Base-by-base conservation (phyloP, 1,284 basidiomycete genomes). In the Chalciporus sp. region DNA sequence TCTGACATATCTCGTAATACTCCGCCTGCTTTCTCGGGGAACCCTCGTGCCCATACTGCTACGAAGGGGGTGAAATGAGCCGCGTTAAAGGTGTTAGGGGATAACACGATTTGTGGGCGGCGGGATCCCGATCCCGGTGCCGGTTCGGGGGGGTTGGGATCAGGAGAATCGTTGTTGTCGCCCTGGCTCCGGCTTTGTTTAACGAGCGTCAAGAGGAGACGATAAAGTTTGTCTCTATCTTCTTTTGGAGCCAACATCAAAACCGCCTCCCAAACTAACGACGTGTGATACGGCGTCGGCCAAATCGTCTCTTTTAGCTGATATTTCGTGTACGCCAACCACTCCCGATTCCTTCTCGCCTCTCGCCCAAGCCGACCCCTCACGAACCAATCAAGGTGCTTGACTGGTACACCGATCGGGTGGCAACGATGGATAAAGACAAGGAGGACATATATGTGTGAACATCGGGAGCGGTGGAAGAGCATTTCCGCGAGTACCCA, bases 401-500 rank as follows among this genome's bases (percentile, higher is more conserved):
- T 61, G 3, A 53, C 52, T 0, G 77, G 77, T 6, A 77, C 61
- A 11, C 72, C 74, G 29, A 72, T 61, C 10, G 57, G 47, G 42
- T 71, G 60, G 55, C 76, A 79, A 43, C 70, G 65, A 5, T 65
- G 63, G 26, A 55, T 53, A 55, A 74, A 78, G 1, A 62, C 49
- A 20, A 56, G 39, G 47, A 71, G 61, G 16, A 66, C 52, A 4
- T 55, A 58, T 8, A 42, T 42, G 27, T 46, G 50, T 43, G 73
- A 59, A 3, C 51, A 53, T 14, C 60, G 59, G 0, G 57, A 56
- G 43, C 61, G 62, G 52, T 72, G 65, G 53, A 70, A 61, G 2
- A 71, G 65, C 69, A 78, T 72, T 52, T 77, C 71, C 6, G 73
- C 67, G 37, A 76, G 64, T 0, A 59, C 67, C 75, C 75, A 76